A percentile compares a stretch with the other conserved stretches of the same genome.
Conservation (phyloP, 2,329 filamentous ascomycete genomes). For the Aspergillus ustus region DNA sequence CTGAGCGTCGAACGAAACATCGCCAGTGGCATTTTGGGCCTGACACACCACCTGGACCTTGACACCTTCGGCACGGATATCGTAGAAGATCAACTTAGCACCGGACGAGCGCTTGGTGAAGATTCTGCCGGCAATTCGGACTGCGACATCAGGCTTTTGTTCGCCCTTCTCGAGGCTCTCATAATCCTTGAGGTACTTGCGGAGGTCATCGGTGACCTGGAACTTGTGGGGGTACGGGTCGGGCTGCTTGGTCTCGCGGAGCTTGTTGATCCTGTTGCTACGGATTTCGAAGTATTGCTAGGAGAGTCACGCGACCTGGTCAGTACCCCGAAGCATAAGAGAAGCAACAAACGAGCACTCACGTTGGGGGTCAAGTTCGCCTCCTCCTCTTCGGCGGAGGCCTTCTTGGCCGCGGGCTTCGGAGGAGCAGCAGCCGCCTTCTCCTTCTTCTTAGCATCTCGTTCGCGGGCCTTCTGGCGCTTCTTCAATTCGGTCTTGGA, state of each 20-base stretch:
- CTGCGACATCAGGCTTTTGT: conserved; percentile 71
- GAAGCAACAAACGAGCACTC: conserved; percentile 35
- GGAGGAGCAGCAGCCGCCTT: conserved; percentile 73
- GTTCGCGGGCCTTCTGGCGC: conserved; percentile 87
- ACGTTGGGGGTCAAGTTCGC: conserved; percentile 75
- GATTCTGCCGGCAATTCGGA: conserved; percentile 82
- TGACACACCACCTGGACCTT: conserved; percentile 94
- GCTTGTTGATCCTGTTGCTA: conserved; percentile 77
- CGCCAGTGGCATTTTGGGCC: conserved; percentile 73
- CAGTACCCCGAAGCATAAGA: conserved; percentile 8
- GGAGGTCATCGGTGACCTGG: conserved; percentile 79
- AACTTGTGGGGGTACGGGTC: conserved; percentile 96
- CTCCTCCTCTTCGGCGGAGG: conserved; percentile 67
- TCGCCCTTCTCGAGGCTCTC: conserved; percentile 84
- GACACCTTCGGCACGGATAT: conserved; percentile 74
- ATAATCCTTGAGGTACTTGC: conserved; percentile 78
- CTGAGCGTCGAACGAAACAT: conserved; percentile 78
- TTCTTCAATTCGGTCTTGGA: conserved; percentile 94
- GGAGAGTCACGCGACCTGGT: conserved; percentile 15
- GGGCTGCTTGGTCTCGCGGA: conserved; percentile 72
- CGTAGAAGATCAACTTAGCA: conserved; percentile 89
- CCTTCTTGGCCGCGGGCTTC: conserved; percentile 62
- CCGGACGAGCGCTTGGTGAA: conserved; percentile 85
- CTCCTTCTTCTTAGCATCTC: conserved; percentile 85
- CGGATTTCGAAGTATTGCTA: conserved; percentile 97